Percentiles rank a stretch among this genome's conserved stretches.
phyloP scores from a whole-genome alignment of 257 asterid species.

The Solanum clarkiae region DNA sequence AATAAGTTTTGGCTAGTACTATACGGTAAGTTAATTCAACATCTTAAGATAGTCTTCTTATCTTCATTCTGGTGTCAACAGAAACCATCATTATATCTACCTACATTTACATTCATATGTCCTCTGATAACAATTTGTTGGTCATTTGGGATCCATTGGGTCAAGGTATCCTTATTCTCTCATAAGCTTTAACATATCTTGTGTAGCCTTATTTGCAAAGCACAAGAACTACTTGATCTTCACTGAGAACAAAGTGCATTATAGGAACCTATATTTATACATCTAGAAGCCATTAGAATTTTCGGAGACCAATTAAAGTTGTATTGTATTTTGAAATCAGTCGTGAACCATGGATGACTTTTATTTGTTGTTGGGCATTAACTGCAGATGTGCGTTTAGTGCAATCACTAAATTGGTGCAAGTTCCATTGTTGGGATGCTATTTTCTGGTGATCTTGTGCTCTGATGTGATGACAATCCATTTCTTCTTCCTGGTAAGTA shows the following conservation, averaged over 20 bases:
- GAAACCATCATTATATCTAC: neutral
- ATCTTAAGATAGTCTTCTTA: neutral
- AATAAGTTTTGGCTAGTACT: neutral
- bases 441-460: slow-evolving; percentile 82
- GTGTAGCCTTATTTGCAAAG: neutral
- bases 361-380: neutral
- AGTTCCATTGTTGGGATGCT: slow-evolving; percentile 80
- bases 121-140: neutral
- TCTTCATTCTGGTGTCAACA: neutral
- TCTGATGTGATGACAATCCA: slow-evolving; percentile 95
- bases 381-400: slow-evolving; percentile 75
- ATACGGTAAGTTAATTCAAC: neutral
- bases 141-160: neutral
- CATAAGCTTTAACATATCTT: neutral
- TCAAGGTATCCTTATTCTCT: neutral
- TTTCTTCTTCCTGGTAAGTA: slow-evolving; percentile 93
- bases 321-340: neutral
- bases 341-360: neutral
- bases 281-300: neutral
- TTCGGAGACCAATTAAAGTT: neutral
- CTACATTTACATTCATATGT: neutral
- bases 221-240: neutral
- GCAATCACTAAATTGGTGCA: slow-evolving; percentile 67
- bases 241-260: neutral
- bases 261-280: neutral